phyloP scores from a whole-genome alignment of 1,284 basidiomycete species.

The Coriolopsis trogii region DNA sequence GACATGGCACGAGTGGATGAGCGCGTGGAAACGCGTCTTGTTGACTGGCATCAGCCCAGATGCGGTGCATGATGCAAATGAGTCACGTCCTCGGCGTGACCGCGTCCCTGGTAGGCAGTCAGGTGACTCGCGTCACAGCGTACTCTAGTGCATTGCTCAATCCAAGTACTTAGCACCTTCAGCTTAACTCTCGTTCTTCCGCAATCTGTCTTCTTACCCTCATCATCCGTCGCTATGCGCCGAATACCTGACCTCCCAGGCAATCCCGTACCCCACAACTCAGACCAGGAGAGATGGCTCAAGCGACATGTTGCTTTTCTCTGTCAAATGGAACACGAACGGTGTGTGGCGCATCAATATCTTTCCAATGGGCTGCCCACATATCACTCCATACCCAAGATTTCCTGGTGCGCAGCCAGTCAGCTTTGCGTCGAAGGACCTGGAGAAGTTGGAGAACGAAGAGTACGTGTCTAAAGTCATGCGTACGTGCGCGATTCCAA shows the following conservation, averaged over 20 bases:
- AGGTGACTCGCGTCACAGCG: constrained; percentile 10
- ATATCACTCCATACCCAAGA: constrained; percentile 33
- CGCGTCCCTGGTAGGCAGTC: neutral
- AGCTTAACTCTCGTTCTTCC: neutral
- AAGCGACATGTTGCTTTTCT: constrained; percentile 63
- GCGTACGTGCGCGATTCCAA: constrained; percentile 3
- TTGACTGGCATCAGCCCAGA: too few relatives aligned
- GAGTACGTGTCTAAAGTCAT: constrained; percentile 63
- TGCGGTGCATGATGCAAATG: neutral
- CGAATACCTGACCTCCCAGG: constrained; percentile 71
- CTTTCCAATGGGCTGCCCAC: constrained; percentile 1
- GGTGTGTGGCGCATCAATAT: constrained; percentile 40
- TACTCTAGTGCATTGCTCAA: constrained; percentile 10
- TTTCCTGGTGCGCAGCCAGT: constrained; percentile 96
- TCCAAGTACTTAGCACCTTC: neutral
- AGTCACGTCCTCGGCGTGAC: constrained; percentile 6
- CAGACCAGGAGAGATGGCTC: constrained; percentile 64
- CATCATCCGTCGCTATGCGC: constrained; percentile 36
- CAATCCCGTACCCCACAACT: constrained; percentile 51
- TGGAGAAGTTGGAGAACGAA: constrained; percentile 78
- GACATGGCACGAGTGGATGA: too few relatives aligned
- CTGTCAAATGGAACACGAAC: constrained; percentile 63
- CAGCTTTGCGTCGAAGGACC: constrained; percentile 74
- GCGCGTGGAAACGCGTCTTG: too few relatives aligned
- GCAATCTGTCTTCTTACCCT: neutral